These are phyloP conservation scores for Moricandia moricandioides DNA, from an alignment of 345 rosid species.

Conservation along the genomic window DNA sequence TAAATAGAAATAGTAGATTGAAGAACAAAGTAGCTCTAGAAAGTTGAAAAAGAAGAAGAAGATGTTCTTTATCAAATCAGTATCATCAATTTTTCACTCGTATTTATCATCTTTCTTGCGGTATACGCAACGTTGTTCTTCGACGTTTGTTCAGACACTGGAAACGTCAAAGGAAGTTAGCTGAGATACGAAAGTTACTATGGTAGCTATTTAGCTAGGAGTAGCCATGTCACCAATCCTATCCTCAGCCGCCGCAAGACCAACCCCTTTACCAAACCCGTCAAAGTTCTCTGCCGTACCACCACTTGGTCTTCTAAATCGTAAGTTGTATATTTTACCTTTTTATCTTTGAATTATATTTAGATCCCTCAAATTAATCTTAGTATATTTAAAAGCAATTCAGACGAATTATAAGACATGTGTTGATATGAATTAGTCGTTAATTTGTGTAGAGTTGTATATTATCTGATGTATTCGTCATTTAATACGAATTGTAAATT, in stretches of 20 bases:
- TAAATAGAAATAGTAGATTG: neutral
- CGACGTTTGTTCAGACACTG: neutral
- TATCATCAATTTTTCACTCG: neutral
- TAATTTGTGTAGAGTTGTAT: neutral
- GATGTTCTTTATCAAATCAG: neutral
- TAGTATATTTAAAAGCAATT: neutral
- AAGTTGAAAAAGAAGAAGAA: neutral
- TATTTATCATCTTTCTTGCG: neutral
- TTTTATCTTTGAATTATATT: neutral
- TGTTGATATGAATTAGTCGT: neutral
- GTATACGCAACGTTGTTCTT: neutral
- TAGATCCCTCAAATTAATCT: neutral
- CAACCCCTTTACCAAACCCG: slow-evolving; percentile 7
- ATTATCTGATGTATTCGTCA: neutral
- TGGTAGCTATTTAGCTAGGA: neutral
- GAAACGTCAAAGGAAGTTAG: neutral
- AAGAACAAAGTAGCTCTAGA: neutral
- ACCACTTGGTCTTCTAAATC: neutral
- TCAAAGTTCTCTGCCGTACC: slow-evolving; percentile 17
- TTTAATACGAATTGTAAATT: neutral
- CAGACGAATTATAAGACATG: neutral
- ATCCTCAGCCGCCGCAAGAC: slow-evolving; percentile 21
- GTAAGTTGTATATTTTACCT: neutral
- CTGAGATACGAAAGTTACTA: neutral
- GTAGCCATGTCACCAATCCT: neutral